These are phyloP conservation scores for Curvularia hawaiiensis DNA, from an alignment of 2,329 filamentous ascomycete genomes.

Conservation along the genomic window DNA sequence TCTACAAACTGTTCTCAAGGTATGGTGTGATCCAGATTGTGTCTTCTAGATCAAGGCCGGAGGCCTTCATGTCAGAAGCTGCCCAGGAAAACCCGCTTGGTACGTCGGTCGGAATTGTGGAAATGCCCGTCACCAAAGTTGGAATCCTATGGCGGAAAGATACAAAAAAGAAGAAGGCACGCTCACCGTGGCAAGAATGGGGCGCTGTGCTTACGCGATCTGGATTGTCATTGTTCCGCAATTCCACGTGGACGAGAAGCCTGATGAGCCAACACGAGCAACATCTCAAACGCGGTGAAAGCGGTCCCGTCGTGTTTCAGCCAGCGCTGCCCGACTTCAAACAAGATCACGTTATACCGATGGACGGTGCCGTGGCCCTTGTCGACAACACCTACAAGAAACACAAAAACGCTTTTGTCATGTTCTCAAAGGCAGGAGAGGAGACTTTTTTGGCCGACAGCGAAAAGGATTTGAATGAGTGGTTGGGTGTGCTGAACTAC, in stretches of 20 bases:
- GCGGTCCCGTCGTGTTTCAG: constrained; percentile 83
- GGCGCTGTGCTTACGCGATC: constrained; percentile 95
- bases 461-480: constrained; percentile 93
- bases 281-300: constrained; percentile 77
- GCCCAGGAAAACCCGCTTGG: constrained; percentile 84
- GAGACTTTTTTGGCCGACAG: constrained; percentile 90
- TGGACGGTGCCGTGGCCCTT: constrained; percentile 87
- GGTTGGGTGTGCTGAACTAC: constrained; percentile 95
- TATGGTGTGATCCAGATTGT: constrained; percentile 94
- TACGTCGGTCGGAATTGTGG: constrained; percentile 83
- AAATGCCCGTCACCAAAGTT: constrained; percentile 97
- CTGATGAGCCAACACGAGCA: constrained; percentile 86
- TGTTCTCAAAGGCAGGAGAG: constrained; percentile 81
- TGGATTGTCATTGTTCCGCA: constrained; percentile 95
- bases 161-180: constrained; percentile 86
- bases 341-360: constrained; percentile 90
- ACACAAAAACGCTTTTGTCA: constrained; percentile 93
- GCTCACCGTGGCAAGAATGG: constrained; percentile 99
- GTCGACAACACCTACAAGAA: constrained; percentile 87
- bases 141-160: constrained; percentile 95
- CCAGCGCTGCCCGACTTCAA: constrained; percentile 92
- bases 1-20: constrained; percentile 88
- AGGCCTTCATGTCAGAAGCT: constrained; percentile 91
- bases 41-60: constrained; percentile 88
- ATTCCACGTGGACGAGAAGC: constrained; percentile 88